These are phyloP conservation scores for Fusarium acutatum DNA, from an alignment of 2,329 filamentous ascomycete species.

Conservation along the genomic window DNA sequence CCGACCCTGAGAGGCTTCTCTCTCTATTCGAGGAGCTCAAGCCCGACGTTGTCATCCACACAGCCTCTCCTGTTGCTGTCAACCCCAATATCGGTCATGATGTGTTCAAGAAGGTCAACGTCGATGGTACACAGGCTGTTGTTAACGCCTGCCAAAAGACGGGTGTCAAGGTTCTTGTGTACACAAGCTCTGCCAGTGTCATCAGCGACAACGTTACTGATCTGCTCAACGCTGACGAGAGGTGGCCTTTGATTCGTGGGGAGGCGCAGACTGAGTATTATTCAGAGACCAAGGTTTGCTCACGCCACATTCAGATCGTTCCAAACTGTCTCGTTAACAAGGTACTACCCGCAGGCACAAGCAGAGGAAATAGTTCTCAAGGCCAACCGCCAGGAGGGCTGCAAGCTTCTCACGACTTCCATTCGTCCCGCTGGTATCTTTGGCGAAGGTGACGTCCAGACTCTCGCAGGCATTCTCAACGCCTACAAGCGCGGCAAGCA, in stretches of 20 bases:
- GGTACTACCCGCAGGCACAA: constrained; percentile 61
- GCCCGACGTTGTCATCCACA: constrained; percentile 90
- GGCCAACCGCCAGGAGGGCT: constrained; percentile 70
- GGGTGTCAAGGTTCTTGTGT: constrained; percentile 84
- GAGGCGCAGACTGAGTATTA: constrained; percentile 81
- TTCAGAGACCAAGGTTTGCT: constrained; percentile 82
- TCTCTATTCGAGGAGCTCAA: constrained; percentile 70
- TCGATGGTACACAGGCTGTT: constrained; percentile 83
- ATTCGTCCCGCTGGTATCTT: constrained; percentile 91
- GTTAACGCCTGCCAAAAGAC: constrained; percentile 75
- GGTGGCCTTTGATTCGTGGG: constrained; percentile 78
- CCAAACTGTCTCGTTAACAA: not conserved
- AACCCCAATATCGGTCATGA: constrained; percentile 64
- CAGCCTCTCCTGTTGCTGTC: constrained; percentile 75
- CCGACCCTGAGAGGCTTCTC: constrained; percentile 67
- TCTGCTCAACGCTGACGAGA: constrained; percentile 85
- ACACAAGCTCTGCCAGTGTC: constrained; percentile 89
- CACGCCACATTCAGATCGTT: not conserved
- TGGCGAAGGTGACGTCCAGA: constrained; percentile 85
- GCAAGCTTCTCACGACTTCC: constrained; percentile 76
- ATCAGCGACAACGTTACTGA: constrained; percentile 83
- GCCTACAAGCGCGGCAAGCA: constrained; percentile 75
- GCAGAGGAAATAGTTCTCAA: constrained; percentile 84
- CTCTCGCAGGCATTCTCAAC: constrained; percentile 77
- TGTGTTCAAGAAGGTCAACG: constrained; percentile 83